phyloP scores from a whole-genome alignment of 495 filamentous ascomycete genomes.

The Rostrohypoxylon terebratum region DNA sequence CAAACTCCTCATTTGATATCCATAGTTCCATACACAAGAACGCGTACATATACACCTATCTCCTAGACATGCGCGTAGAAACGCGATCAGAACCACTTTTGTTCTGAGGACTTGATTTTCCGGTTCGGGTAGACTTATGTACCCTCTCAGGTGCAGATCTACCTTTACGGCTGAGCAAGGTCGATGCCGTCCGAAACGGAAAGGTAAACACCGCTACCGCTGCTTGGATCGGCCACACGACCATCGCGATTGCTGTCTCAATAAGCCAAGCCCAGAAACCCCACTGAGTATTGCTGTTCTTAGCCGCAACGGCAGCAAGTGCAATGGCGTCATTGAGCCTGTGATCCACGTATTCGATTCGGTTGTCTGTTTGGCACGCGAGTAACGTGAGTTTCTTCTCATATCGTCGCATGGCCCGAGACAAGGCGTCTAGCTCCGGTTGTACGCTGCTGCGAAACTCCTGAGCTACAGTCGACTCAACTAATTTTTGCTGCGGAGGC shows the following conservation, averaged over 20 bases:
- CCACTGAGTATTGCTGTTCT: constrained; percentile 59
- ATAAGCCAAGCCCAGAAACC: constrained; percentile 44
- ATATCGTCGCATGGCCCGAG: constrained; percentile 90
- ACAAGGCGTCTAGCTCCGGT: constrained; percentile 88
- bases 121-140: constrained; percentile 22
- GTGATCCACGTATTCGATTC: constrained; percentile 74
- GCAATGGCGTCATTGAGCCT: constrained; percentile 81
- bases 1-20: constrained; percentile 10
- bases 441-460: constrained; percentile 75
- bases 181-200: constrained; percentile 44
- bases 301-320: constrained; percentile 78
- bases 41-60: constrained; percentile 25
- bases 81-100: constrained; percentile 45
- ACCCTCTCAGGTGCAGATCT: constrained; percentile 31
- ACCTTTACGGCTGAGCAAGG: constrained; percentile 44
- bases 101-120: constrained; percentile 27
- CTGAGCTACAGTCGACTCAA: constrained; percentile 63
- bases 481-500: constrained; percentile 45
- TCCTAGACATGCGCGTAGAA: constrained; percentile 41
- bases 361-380: constrained; percentile 77
- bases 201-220: constrained; percentile 41
- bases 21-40: constrained; percentile 6
- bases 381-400: constrained; percentile 86
- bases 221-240: constrained; percentile 53
- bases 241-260: constrained; percentile 39